Base-by-base conservation (phyloP, 208 protist species). In the Leptomonas pyrrhocoris region DNA sequence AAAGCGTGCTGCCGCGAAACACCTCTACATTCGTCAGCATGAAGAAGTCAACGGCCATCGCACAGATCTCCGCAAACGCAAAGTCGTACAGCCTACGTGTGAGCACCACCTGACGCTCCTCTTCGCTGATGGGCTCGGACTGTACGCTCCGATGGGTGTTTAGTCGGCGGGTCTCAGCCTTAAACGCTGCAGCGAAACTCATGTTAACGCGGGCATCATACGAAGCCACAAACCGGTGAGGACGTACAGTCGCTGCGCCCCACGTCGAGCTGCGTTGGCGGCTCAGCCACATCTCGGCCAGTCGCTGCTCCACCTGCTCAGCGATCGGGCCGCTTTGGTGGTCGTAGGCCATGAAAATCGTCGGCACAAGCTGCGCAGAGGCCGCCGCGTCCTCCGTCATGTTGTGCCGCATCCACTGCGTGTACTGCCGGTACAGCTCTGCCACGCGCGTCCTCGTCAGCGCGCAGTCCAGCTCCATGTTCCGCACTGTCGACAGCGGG, bases 21-120 rank as follows among this genome's bases (percentile, higher is more conserved):
- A 63, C 28, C 6, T 28, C 58, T 13, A 45, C 25, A 7, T 63
- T 63, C 18, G 58, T 53, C 43, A 63, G 28, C 23, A 63, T 40
- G 25, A 63, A 63, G 28, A 40, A 63, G 27, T 63, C 58, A 7
- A 40, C n/a, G 27, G 43, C 43, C 58, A 53, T 63, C 27, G 58
- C 58, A 15, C 4, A 15, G 27, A 63, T 19, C 43, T 63, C 58
- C 13, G 28, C 28, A 7, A 63, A 18, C 38, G 43, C 23, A 12
- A 18, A 8, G 23, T 51, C 43, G 28, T 63, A 40, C 13, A 63
- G 27, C 3, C 3, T 18, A 1, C 23, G 16, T 11, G 51, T 30
- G 11, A 63, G 3, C 12, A 36, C 16, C 25, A 50, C 25, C 2
- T 27, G 58, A 23, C 21, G 19, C 43, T 53, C 15, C 58, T 49